Evolutionary conservation across 371 early-diverging fungal genomes (phyloP), one percentile per base, ranked within the genome.

Genomic region (Mucor indicus): DNA sequence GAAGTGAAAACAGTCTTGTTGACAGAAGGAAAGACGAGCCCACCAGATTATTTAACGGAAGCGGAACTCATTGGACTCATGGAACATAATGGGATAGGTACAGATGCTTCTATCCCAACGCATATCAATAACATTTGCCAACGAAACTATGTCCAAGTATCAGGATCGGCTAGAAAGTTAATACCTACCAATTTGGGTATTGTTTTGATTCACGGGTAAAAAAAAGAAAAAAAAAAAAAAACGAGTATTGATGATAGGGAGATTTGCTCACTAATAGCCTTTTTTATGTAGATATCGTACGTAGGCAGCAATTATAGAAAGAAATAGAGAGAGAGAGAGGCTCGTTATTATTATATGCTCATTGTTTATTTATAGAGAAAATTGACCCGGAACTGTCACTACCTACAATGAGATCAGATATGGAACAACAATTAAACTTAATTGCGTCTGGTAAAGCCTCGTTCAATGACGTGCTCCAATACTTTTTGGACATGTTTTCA

Each of bases 11-110:
- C 62, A 35, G 25, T 68, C 1, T 33, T 29, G 10, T 25, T 78
- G 4, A 55, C 53, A 9, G 83, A 81, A 41, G 83, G 82, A 31
- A 64, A 72, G 44, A 89, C 89, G 1, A 74, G 74, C 36, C 75
- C 83, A 15, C 90, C 90, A 0, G 73, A 75, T 20, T 83, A 81
- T 50, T 49, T 89, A 39, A 85, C 84, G 10, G 90, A 89, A 56
- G 57, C 79, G 8, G 89, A 88, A 42, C 50, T 88, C 1, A 86
- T 89, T 64, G 73, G 72, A 0, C 27, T 72, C 11, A 69, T 72
- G 72, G 89, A 89, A 58, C 81, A 80, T 42, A 71, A 85, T 58
- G 89, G 89, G 12, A 89, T 89, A 38, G 89, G 89, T n/a, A 89
- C 89, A 4, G 89, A 89, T 64, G 87, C 87, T 5, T 83, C 86